Evolutionary conservation across 1,139 yeast species (phyloP).

Genomic region (Saccharomyces hybrid): DNA sequence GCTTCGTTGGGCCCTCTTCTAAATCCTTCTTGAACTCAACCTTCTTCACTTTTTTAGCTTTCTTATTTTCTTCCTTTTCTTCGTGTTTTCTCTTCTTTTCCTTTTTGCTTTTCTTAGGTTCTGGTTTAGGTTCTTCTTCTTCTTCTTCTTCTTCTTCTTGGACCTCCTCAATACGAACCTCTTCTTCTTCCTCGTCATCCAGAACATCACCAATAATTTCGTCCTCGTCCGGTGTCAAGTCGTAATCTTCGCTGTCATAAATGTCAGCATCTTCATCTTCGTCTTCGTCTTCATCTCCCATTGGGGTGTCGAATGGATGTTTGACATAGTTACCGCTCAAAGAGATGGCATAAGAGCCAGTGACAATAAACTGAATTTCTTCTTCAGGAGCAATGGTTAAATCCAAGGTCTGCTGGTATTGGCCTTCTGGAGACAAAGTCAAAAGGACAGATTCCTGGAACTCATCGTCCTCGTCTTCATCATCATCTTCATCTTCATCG

Average conservation of each 20-base stretch:
- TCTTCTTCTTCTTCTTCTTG: conserved; percentile 35
- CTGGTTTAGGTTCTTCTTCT: conserved; percentile 39
- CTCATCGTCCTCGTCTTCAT: conserved; percentile 44
- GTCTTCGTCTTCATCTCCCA: conserved; percentile 51
- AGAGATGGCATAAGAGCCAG: conserved; percentile 92
- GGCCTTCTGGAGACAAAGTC: conserved; percentile 78
- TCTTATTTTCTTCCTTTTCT: conserved; percentile 28
- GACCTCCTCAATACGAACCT: conserved; percentile 39
- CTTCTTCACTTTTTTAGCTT: conserved; percentile 48
- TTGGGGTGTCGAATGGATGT: conserved; percentile 59
- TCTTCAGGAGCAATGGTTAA: conserved; percentile 88
- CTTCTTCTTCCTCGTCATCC: conserved; percentile 53
- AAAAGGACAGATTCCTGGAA: conserved; percentile 77
- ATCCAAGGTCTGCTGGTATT: conserved; percentile 86
- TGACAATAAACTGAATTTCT: conserved; percentile 86
- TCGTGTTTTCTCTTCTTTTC: conserved; percentile 26
- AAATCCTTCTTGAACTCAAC: conserved; percentile 85
- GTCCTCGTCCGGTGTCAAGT: conserved; percentile 87
- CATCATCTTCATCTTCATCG: conserved; percentile 31
- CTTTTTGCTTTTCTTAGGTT: conserved; percentile 35
- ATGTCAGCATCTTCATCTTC: conserved; percentile 43
- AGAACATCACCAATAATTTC: conserved; percentile 53
- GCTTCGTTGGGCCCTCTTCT: conserved; percentile 85
- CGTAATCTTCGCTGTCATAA: conserved; percentile 66
- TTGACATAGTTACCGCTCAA: conserved; percentile 92